Evolutionary conservation across 2,329 filamentous ascomycete genomes (phyloP).

Genomic region (Alternaria sp.): DNA sequence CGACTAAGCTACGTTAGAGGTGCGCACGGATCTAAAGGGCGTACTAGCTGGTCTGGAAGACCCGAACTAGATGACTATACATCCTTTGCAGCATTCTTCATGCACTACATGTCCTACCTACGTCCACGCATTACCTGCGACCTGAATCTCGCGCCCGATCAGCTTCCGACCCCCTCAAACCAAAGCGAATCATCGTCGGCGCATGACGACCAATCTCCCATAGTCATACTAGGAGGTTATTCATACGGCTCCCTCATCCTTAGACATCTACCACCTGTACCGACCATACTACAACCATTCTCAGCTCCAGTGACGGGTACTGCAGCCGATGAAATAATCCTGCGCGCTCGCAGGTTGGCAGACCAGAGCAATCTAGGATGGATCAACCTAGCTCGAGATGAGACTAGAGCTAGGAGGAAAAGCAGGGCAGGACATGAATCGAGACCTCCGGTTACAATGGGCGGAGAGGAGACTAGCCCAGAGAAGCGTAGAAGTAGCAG

Average conservation of each 20-base stretch:
- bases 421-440: conserved; percentile 41
- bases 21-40: conserved; percentile 75
- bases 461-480: conserved; percentile 58
- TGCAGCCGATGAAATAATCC: conserved; percentile 72
- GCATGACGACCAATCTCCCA: conserved; percentile 17
- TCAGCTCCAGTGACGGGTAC: conserved; percentile 62
- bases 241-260: conserved; percentile 91
- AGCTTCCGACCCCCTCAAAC: conserved; percentile 6
- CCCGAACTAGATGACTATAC: conserved; percentile 84
- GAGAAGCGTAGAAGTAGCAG: conserved; percentile 53
- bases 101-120: conserved; percentile 74
- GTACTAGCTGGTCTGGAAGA: conserved; percentile 86
- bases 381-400: conserved; percentile 31
- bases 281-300: conserved; percentile 68
- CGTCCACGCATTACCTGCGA: conserved; percentile 30
- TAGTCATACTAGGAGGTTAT: conserved; percentile 78
- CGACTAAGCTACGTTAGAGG: conserved; percentile 65
- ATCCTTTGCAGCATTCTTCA: conserved; percentile 81
- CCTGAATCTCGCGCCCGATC: conserved; percentile 26
- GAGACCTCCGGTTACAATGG: conserved; percentile 49
- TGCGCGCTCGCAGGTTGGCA: conserved; percentile 74
- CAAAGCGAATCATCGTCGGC: conserved; percentile 1
- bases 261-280: conserved; percentile 70
- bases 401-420: conserved; percentile 26
- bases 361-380: conserved; percentile 66